Conservation (phyloP, 208 protist species). For the Trypanosoma conorhini region DNA sequence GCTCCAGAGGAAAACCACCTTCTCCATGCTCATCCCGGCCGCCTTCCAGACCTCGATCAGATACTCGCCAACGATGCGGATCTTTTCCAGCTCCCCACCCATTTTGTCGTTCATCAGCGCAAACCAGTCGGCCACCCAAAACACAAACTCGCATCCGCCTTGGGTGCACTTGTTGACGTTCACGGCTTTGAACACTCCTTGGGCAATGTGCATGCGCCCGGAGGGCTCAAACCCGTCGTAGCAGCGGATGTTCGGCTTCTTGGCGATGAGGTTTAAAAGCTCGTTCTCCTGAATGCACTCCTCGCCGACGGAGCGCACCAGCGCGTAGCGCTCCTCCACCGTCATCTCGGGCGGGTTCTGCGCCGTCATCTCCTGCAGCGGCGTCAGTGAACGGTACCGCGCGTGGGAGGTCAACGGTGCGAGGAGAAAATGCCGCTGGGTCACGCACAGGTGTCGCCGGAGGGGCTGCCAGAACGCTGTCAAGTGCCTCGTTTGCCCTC, state of each 20-base stretch:
- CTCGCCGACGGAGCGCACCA: conserved; percentile 94
- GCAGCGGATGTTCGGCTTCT: conserved; percentile 91
- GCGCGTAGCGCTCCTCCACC: conserved; percentile 71
- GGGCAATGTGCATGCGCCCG: conserved; percentile 99
- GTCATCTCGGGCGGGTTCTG: not conserved
- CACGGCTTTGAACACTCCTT: conserved; percentile 99
- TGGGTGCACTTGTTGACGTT: conserved; percentile 99
- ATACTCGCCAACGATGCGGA: conserved; percentile 96
- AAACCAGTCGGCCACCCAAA: conserved; percentile 99
- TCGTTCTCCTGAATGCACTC: conserved; percentile 96
- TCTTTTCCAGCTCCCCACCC: conserved; percentile 98
- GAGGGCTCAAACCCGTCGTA: conserved; percentile 99
- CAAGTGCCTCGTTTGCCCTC: conserved; percentile 23
- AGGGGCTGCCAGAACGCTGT: conserved; percentile 19
- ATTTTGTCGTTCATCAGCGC: conserved; percentile 99
- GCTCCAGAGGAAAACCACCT: conserved; percentile 97
- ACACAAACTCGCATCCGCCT: conserved; percentile 97
- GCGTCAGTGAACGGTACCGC: conserved; percentile 1
- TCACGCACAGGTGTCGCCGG: conserved; percentile 1
- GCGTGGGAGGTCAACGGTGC: not conserved
- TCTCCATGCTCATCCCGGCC: conserved; percentile 97
- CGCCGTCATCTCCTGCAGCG: conserved; percentile 1
- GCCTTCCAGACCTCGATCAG: conserved; percentile 99
- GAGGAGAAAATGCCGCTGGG: not conserved
- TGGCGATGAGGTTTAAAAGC: conserved; percentile 89